Evolutionary conservation across 2,329 filamentous ascomycete genomes (phyloP).

Genomic region (Fusarium piperis): DNA sequence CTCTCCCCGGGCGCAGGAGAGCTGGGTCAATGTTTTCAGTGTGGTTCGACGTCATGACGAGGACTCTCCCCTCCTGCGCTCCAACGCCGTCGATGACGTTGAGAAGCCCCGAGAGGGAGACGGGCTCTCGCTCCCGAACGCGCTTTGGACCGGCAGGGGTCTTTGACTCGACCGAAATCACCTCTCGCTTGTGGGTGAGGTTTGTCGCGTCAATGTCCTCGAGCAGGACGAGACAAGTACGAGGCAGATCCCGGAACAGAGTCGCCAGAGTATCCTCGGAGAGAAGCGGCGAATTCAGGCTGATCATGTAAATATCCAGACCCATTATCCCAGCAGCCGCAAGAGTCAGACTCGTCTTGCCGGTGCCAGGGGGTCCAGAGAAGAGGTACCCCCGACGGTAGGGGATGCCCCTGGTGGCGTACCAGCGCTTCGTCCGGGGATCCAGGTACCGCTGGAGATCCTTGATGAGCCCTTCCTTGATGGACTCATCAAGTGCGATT

Average conservation of each 20-base stretch:
- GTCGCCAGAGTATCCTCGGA: slow-evolving; percentile 20
- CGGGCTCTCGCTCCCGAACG: slow-evolving; percentile 2
- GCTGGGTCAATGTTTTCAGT: slow-evolving; percentile 23
- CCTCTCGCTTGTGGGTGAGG: slow-evolving; percentile 6
- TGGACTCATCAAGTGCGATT: slow-evolving; percentile 20
- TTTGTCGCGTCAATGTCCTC: slow-evolving; percentile 30
- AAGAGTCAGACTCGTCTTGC: slow-evolving; percentile 31
- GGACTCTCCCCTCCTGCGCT: slow-evolving; percentile 71
- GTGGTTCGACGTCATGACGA: slow-evolving; percentile 77
- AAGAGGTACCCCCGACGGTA: slow-evolving; percentile 36
- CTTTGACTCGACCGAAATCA: not conserved
- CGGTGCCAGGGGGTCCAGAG: slow-evolving; percentile 31
- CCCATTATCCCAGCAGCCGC: slow-evolving; percentile 27
- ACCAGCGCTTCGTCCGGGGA: slow-evolving; percentile 28
- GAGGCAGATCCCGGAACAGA: slow-evolving; percentile 10
- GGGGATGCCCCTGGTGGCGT: slow-evolving; percentile 30
- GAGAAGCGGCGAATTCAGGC: slow-evolving; percentile 4
- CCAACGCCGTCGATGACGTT: slow-evolving; percentile 76
- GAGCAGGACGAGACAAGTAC: slow-evolving; percentile 18
- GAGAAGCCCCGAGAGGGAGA: slow-evolving; percentile 67
- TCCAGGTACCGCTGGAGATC: slow-evolving; percentile 30
- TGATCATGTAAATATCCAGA: slow-evolving; percentile 30
- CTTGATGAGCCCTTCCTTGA: slow-evolving; percentile 24
- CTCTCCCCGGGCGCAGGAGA: slow-evolving; percentile 10
- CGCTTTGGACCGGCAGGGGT: not conserved